Evolutionary conservation across 75 land plant species (phyloP).

Genomic region (Pinus taeda): DNA sequence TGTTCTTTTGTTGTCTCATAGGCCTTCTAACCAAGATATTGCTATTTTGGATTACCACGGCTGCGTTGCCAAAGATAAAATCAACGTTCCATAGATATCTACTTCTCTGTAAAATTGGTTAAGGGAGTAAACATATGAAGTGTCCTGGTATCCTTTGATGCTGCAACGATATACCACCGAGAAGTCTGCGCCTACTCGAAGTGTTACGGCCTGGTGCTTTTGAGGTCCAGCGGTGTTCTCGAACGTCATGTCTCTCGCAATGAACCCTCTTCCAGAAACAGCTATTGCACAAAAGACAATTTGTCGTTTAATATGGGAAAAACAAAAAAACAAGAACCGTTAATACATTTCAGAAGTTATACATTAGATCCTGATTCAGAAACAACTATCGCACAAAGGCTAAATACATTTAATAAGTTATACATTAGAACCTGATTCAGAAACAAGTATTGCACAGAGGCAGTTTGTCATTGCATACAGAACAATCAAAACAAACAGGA

Average conservation of each 20-base stretch:
- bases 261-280: constrained; percentile 10
- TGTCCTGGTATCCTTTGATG: constrained; percentile 30
- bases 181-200: constrained; percentile 29
- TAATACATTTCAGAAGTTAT: no score
- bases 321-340: no score
- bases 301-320: no score
- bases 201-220: constrained; percentile 40
- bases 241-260: constrained; percentile 24
- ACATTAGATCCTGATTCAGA: no score
- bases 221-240: constrained; percentile 28
- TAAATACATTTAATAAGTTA: no score
- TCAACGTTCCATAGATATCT: constrained; percentile 13
- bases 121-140: constrained; percentile 9
- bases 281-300: not conserved
- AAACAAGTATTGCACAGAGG: no score
- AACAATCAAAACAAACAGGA: no score
- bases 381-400: no score
- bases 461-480: no score
- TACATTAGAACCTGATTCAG: no score
- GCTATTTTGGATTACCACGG: constrained; percentile 14
- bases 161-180: constrained; percentile 24
- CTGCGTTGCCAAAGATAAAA: constrained; percentile 18
- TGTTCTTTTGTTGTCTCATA: constrained; percentile 5
- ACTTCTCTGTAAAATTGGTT: constrained; percentile 16
- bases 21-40: constrained; percentile 12